These are phyloP conservation scores for Panicum hallii DNA, from an alignment of 202 grass and related monocot species.

Conservation along the genomic window DNA sequence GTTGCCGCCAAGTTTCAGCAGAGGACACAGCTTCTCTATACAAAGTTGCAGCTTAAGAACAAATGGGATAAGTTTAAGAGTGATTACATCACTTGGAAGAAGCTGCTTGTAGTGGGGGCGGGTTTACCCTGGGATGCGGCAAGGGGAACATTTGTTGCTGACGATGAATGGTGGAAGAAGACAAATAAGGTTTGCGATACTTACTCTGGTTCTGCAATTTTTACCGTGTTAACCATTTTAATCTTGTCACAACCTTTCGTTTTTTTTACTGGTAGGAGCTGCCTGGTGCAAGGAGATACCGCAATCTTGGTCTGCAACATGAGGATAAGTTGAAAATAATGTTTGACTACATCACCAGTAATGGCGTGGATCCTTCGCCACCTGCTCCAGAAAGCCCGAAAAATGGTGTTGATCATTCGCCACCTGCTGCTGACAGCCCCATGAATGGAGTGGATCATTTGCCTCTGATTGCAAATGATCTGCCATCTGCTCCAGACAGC, in stretches of 20 bases:
- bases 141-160: conserved; percentile 45
- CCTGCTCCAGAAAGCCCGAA: not conserved
- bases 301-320: conserved; percentile 37
- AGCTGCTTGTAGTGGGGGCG: conserved; percentile 29
- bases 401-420: conserved; percentile 14
- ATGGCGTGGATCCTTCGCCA: conserved; percentile 37
- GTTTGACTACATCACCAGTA: conserved; percentile 47
- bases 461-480: not conserved
- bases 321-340: conserved; percentile 49
- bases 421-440: not conserved
- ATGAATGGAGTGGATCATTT: conserved; percentile 2
- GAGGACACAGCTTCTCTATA: conserved; percentile 45
- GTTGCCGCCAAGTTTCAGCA: conserved; percentile 47
- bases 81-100: conserved; percentile 52
- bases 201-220: not conserved
- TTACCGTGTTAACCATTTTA: not conserved
- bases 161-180: conserved; percentile 56
- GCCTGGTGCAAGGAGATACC: conserved; percentile 48
- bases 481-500: not conserved
- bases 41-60: conserved; percentile 52
- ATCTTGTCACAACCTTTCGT: not conserved
- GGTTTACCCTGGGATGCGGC: conserved; percentile 42
- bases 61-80: conserved; percentile 60
- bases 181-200: conserved; percentile 50
- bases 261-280: conserved; percentile 42